Base-by-base conservation (phyloP, 2,329 filamentous ascomycete species). In the Ophiostoma australiae region DNA sequence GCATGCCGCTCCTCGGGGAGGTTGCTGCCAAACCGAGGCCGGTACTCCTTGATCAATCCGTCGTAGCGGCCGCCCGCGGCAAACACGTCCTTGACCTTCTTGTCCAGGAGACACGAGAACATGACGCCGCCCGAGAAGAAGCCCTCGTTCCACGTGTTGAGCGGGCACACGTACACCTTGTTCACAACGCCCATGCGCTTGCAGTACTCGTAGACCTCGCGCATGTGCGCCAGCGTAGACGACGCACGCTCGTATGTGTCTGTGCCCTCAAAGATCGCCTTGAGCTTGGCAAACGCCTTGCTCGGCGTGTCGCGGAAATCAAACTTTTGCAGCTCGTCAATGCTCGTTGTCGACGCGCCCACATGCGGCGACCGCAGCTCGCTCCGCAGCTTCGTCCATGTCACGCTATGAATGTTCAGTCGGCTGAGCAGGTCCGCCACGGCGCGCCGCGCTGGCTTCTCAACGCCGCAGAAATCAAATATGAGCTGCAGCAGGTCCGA, bases 41-140 rank as follows among this genome's bases (percentile, higher is more conserved):
- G 87, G 77, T 96, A 91, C 73, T 96, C 91, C 77, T 89, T 89
- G 74, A 99, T 94, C 27, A 99, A 82, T 67, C 89, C 88, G 78
- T 99, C 96, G 78, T 99, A 99, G 68, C 95, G 88, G 2, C 95
- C 95, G 69, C 96, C 95, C 41, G 94, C 95, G 6, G 94, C 95
- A 77, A 98, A 93, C 0, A 98, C 92, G 75, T 95, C 91, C 75
- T 87, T 89, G 73, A 90, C 87, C 78, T 93, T 96, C 73, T 87
- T 89, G 78, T 98, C 94, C 74, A 94, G 93, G 1, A 97, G 82
- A 76, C 93, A 97, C 73, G 96, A 92, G 78, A 99, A 98, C 63
- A 98, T 83, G 37, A 98, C 84, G 8, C 94, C 94, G 0, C 91
- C 91, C 23, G 87, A 84, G 79, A 95, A 99, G 78, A 98, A 97